Evolutionary conservation across 2,329 filamentous ascomycete genomes (phyloP).

Genomic region (Gremmenia infestans): DNA sequence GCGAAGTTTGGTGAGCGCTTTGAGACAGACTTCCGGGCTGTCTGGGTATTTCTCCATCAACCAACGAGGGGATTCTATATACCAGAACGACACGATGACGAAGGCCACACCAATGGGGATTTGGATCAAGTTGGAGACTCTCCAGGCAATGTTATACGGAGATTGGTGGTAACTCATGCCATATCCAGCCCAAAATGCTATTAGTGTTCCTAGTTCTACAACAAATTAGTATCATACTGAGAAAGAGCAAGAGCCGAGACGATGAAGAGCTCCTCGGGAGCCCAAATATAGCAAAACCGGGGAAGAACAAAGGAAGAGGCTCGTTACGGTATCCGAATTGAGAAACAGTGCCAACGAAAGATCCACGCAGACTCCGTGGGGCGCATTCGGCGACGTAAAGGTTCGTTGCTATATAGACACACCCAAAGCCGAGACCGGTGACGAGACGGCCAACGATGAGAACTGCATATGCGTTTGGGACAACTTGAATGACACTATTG

Average conservation of each 20-base stretch:
- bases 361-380: constrained; percentile 35
- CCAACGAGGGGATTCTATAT: constrained; percentile 66
- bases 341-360: constrained; percentile 37
- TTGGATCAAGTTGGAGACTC: constrained; percentile 38
- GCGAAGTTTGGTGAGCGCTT: constrained; percentile 53
- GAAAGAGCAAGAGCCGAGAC: too few species aligned
- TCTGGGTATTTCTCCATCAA: constrained; percentile 52
- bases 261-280: too few species aligned
- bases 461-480: constrained; percentile 38
- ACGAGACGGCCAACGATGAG: constrained; percentile 37
- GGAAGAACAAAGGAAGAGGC: too few species aligned
- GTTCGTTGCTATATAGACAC: constrained; percentile 38
- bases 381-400: constrained; percentile 40
- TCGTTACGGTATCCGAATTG: constrained; percentile 36
- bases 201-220: constrained; percentile 36
- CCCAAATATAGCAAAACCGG: too few species aligned
- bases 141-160: constrained; percentile 40
- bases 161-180: constrained; percentile 38
- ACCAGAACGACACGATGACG: constrained; percentile 55
- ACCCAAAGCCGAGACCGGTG: constrained; percentile 38
- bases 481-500: constrained; percentile 34
- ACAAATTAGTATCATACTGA: too few species aligned
- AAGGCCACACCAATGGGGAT: constrained; percentile 40
- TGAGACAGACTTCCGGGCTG: constrained; percentile 55
- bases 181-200: constrained; percentile 41